phyloP scores from a whole-genome alignment of 2,329 filamentous ascomycete genomes.

The Pseudocercospora musae region DNA sequence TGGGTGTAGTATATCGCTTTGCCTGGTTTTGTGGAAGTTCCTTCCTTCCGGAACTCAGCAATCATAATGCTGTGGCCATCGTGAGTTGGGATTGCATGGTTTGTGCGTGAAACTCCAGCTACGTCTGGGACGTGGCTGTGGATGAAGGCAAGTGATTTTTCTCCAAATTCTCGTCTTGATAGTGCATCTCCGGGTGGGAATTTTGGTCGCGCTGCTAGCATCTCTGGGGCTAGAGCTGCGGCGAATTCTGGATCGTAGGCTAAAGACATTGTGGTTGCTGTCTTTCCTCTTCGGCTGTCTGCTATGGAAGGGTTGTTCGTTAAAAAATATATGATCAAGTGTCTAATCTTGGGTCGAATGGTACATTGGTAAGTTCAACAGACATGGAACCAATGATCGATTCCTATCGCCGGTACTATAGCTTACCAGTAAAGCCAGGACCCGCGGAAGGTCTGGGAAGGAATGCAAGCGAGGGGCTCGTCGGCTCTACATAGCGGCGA shows the following conservation, averaged over 20 bases:
- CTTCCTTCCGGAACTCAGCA: slow-evolving; percentile 15
- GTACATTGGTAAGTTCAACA: not conserved
- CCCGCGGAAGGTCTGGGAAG: too few species aligned
- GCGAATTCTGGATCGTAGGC: slow-evolving; percentile 17
- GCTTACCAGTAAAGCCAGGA: too few species aligned
- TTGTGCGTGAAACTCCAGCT: slow-evolving; percentile 9
- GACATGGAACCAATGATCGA: not conserved
- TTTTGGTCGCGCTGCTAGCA: slow-evolving; percentile 11
- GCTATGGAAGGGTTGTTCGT: not conserved
- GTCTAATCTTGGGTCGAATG: not conserved
- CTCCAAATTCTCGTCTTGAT: slow-evolving; percentile 9
- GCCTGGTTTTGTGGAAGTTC: not conserved
- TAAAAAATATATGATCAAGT: not conserved
- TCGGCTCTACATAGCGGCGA: not conserved
- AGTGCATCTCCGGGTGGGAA: slow-evolving; percentile 18
- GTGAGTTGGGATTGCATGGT: slow-evolving; percentile 8
- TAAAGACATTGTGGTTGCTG: slow-evolving; percentile 11
- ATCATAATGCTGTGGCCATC: slow-evolving; percentile 16
- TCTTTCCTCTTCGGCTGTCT: not conserved
- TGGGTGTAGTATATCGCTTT: slow-evolving; percentile 17
- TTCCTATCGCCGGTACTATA: too few species aligned
- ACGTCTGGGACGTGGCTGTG: slow-evolving; percentile 2
- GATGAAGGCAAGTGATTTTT: slow-evolving; percentile 1
- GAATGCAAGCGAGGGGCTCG: not conserved
- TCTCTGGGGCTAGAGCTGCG: slow-evolving; percentile 13